A percentile compares a stretch with the other conserved stretches of the same genome.
Evolutionary conservation across 345 rosid genomes (phyloP).

Genomic region (Eucalyptus curtisii): DNA sequence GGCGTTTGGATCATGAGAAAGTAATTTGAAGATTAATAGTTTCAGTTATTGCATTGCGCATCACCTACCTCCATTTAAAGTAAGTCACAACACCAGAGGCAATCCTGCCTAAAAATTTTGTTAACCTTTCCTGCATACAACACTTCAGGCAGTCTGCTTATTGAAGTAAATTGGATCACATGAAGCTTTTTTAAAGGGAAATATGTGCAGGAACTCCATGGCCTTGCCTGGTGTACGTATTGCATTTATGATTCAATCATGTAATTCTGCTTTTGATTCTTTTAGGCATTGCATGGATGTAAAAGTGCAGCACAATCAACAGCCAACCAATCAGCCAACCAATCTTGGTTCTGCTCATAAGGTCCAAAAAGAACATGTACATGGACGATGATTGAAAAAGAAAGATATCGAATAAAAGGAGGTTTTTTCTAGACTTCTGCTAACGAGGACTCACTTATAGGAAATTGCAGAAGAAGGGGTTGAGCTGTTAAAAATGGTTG

Average conservation of each 20-base stretch:
- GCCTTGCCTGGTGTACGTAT: not conserved
- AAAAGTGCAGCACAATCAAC: not conserved
- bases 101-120: not conserved
- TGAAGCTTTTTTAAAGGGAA: not conserved
- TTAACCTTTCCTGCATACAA: not conserved
- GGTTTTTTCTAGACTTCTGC: not conserved
- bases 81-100: not conserved
- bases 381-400: no score
- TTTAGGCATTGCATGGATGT: not conserved
- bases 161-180: not conserved
- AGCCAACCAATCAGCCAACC: not conserved
- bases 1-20: not conserved
- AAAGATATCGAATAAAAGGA: no score
- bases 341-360: not conserved
- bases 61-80: not conserved
- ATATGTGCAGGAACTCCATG: not conserved
- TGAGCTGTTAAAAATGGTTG: not conserved
- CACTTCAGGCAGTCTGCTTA: not conserved
- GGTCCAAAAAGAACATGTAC: no score
- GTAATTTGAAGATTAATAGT: not conserved
- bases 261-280: not conserved
- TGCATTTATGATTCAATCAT: not conserved
- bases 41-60: not conserved
- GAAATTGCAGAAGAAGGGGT: not conserved
- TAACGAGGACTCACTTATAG: not conserved